phyloP scores from a whole-genome alignment of 2,329 filamentous ascomycete species.

The Pezicula rhizophila region DNA sequence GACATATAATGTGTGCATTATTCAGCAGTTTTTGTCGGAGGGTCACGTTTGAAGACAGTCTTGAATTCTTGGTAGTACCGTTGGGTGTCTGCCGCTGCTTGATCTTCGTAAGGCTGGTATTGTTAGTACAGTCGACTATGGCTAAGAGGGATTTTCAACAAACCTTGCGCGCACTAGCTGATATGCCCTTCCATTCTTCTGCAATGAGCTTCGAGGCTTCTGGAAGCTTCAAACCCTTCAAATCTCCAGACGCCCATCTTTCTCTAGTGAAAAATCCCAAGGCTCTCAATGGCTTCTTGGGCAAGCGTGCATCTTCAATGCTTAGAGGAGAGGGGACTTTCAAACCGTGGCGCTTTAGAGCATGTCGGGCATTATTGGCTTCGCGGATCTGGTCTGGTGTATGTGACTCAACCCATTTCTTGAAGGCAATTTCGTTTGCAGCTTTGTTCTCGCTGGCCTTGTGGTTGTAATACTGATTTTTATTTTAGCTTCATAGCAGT shows the following conservation, averaged over 20 bases:
- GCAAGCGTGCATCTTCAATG: constrained; percentile 48
- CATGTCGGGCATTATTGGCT: constrained; percentile 51
- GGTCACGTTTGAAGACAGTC: constrained; percentile 21
- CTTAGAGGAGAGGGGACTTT: constrained; percentile 13
- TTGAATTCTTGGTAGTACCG: constrained; percentile 26
- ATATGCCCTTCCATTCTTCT: constrained; percentile 42
- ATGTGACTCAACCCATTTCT: constrained; percentile 48
- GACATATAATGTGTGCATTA: neutral
- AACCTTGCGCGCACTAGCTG: constrained; percentile 41
- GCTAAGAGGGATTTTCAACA: constrained; percentile 4
- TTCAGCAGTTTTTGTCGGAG: neutral
- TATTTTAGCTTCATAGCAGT: neutral
- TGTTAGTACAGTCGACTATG: neutral
- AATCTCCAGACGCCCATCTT: constrained; percentile 40
- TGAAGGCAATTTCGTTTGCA: constrained; percentile 36
- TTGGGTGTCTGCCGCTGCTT: constrained; percentile 14
- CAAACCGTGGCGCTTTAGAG: constrained; percentile 14
- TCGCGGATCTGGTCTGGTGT: constrained; percentile 49
- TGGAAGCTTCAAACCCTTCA: constrained; percentile 34
- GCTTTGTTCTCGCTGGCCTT: constrained; percentile 40
- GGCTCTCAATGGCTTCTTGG: constrained; percentile 35
- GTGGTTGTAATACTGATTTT: constrained; percentile 44
- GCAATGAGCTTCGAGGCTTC: constrained; percentile 36
- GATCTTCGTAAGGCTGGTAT: constrained; percentile 25
- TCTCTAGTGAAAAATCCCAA: constrained; percentile 40